Evolutionary conservation across 2,329 filamentous ascomycete genomes (phyloP).

Genomic region (Achaetomium macrosporum): DNA sequence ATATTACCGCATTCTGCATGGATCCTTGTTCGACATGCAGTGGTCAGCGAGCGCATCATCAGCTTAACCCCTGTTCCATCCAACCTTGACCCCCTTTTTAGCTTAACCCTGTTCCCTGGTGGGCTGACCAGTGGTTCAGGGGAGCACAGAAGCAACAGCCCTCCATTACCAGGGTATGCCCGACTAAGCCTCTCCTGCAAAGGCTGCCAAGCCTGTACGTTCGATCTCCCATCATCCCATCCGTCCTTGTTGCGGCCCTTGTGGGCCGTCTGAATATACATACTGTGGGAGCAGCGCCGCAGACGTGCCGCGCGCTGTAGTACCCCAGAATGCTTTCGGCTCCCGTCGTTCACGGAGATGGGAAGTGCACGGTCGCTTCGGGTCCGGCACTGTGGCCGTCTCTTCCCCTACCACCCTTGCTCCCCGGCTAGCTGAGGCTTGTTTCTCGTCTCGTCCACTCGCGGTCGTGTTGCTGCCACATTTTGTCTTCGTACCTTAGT

Average conservation of each 20-base stretch:
- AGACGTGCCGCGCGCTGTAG: constrained; percentile 20
- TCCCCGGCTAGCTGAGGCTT: constrained; percentile 20
- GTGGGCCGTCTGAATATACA: constrained; percentile 23
- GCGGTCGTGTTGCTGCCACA: constrained; percentile 8
- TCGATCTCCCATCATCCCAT: constrained; percentile 15
- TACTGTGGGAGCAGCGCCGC: constrained; percentile 21
- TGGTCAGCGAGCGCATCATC: too few relatives aligned
- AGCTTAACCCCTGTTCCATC: neutral
- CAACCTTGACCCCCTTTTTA: neutral
- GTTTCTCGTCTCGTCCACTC: constrained; percentile 6
- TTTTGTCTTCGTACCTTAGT: constrained; percentile 8
- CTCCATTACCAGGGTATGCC: neutral
- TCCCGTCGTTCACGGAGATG: constrained; percentile 14
- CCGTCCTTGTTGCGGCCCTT: constrained; percentile 12
- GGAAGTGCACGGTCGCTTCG: constrained; percentile 8
- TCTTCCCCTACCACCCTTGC: constrained; percentile 1
- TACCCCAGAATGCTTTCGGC: constrained; percentile 17
- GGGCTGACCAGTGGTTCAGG: neutral
- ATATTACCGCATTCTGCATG: too few relatives aligned
- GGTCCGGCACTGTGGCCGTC: constrained; percentile 9
- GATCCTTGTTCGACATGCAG: too few relatives aligned
- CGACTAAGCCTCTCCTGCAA: constrained; percentile 21
- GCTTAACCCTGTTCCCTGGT: neutral
- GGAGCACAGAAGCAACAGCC: neutral
- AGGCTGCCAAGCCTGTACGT: constrained; percentile 18